Percentiles rank a stretch among this genome's conserved stretches.
Evolutionary conservation across 2,329 filamentous ascomycete species (phyloP).

Genomic region (Epichloe hybrida): DNA sequence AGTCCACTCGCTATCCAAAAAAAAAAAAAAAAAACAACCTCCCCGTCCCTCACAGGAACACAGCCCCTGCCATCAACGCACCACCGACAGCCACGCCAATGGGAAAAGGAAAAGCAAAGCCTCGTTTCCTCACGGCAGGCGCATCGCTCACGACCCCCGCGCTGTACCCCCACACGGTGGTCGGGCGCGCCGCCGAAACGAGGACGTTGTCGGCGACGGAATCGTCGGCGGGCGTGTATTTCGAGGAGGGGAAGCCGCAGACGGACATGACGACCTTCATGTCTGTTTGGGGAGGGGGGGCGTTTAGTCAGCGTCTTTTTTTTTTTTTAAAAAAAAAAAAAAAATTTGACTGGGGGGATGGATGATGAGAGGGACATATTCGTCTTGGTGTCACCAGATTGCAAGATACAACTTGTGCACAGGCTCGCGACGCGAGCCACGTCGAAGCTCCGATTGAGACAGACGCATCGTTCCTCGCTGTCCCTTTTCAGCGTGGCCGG

Average conservation of each 20-base stretch:
- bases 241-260: constrained; percentile 19
- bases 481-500: constrained; percentile 3
- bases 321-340: constrained; percentile 9
- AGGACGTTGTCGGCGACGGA: constrained; percentile 18
- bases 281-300: constrained; percentile 11
- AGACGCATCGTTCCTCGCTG: constrained; percentile 24
- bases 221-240: constrained; percentile 20
- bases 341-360: too few species aligned
- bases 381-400: constrained; percentile 17
- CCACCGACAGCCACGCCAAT: too few species aligned
- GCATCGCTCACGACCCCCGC: constrained; percentile 1
- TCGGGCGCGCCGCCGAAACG: constrained; percentile 20
- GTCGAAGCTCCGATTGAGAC: constrained; percentile 26
- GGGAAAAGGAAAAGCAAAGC: too few species aligned
- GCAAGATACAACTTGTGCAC: constrained; percentile 25
- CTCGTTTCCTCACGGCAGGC: too few species aligned
- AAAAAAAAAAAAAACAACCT: too few species aligned
- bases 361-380: constrained; percentile 11
- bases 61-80: too few species aligned
- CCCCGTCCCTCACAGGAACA: too few species aligned
- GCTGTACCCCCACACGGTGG: constrained; percentile 7
- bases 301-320: not conserved
- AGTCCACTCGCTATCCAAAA: too few species aligned
- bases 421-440: constrained; percentile 23
- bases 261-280: constrained; percentile 22